Conservation (phyloP, 306 rosid genomes). For the Pyrus pyrifolia region DNA sequence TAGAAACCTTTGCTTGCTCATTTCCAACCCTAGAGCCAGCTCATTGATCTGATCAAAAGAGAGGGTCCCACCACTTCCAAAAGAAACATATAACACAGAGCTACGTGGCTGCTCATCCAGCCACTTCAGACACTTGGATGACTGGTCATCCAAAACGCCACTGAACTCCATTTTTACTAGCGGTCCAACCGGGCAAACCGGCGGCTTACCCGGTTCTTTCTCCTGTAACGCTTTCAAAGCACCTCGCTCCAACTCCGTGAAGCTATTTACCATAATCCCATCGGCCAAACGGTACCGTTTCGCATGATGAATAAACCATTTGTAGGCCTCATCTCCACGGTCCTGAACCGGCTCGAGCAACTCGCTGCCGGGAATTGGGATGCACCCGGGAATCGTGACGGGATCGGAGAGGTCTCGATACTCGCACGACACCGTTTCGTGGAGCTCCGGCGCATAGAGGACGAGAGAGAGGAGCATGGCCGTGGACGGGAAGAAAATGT, state of each 20-base stretch:
- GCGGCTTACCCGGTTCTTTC: slow-evolving; percentile 30
- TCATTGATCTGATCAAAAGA: slow-evolving; percentile 23
- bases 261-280: slow-evolving; percentile 52
- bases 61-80: slow-evolving; percentile 48
- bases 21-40: slow-evolving; percentile 36
- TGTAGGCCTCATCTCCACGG: slow-evolving; percentile 48
- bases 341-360: slow-evolving; percentile 55
- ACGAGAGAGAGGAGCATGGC: slow-evolving; percentile 37
- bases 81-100: slow-evolving; percentile 33
- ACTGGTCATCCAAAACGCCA: background rate
- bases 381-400: slow-evolving; percentile 53
- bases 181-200: slow-evolving; percentile 57
- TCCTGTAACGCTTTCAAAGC: slow-evolving; percentile 21
- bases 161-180: slow-evolving; percentile 25
- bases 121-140: slow-evolving; percentile 33
- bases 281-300: slow-evolving; percentile 36
- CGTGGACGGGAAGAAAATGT: slow-evolving; percentile 43
- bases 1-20: slow-evolving; percentile 32
- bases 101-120: slow-evolving; percentile 38
- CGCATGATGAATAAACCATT: slow-evolving; percentile 32
- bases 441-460: slow-evolving; percentile 36
- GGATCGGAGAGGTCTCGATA: slow-evolving; percentile 37
- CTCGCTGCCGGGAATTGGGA: slow-evolving; percentile 43
- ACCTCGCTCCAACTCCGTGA: slow-evolving; percentile 54
- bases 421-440: slow-evolving; percentile 34